Base-by-base conservation (phyloP, 75 land plant genomes). In the Pseudotsuga menziesii region DNA sequence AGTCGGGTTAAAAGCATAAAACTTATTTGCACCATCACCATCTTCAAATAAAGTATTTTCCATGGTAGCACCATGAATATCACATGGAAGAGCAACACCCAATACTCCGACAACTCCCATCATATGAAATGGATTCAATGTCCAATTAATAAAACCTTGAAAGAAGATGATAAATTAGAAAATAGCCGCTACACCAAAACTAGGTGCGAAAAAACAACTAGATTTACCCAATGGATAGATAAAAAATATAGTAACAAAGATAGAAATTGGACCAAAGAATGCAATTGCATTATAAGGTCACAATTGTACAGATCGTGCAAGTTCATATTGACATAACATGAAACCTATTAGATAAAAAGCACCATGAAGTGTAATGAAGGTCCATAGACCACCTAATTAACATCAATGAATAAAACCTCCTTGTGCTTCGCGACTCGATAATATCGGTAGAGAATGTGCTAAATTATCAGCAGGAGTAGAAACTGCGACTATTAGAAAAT, bases 131-230 rank as follows among this genome's bases (percentile, higher is more conserved):
- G 32, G 32, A 29, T 29, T 29, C 32, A 29, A 29, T 0, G 32
- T 29, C 32, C 32, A 29, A 29, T 29, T 29, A 29, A 0, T 1
- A 29, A 29, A 29, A 29, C 32, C 32, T 29, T 29, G 32, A 29
- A 29, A 29, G 32, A 29, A 29, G 32, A 29, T 0, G 32, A 29
- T 29, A 0, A 29, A 29, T 29, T 1, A 1, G 32, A 29, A 29
- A 29, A 29, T 29, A 29, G 32, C 32, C 1, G 32, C 32, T 29
- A 29, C 32, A 29, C 79, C 80, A 72, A 29, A 78, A 78, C 58
- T 78, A 56, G 80, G 80, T 25, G 80, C 74, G n/a, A n/a, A n/a
- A n/a, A 71, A 78, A 78, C 19, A 69, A 78, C 79, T 69, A 77
- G n/a, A n/a, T n/a, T n/a, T 0, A 29, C 32, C 32, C 32, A 29